A percentile compares a stretch with the other conserved stretches of the same genome.
Conservation (phyloP, 2,329 filamentous ascomycete genomes). For the Trichoderma asperellum region DNA sequence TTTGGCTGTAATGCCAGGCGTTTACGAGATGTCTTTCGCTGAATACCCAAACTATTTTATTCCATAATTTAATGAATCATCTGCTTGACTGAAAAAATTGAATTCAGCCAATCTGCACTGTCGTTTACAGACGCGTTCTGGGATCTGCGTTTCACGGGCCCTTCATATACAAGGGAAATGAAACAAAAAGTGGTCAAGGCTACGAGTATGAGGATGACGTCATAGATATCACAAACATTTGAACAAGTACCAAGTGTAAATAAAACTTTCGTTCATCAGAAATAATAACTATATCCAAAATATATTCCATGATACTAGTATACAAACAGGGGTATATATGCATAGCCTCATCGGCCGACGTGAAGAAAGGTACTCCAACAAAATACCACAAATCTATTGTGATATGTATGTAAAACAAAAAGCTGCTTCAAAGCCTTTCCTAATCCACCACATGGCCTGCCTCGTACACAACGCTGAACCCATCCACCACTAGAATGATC, state of each 20-base stretch:
- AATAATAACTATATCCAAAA: not conserved
- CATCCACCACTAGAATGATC: not conserved
- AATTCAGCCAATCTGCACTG: not conserved
- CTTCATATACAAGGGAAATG: not conserved
- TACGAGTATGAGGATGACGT: not conserved
- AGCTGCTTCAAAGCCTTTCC: constrained; percentile 4
- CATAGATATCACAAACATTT: not conserved
- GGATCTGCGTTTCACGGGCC: not conserved
- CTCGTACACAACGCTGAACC: not conserved
- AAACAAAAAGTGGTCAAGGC: not conserved
- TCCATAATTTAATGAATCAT: not conserved
- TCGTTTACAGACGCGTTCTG: not conserved
- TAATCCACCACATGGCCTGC: not conserved
- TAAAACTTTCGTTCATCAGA: not conserved
- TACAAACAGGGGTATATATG: constrained; percentile 9
- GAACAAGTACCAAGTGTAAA: not conserved
- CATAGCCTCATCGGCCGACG: not conserved
- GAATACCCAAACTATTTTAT: not conserved
- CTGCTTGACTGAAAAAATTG: not conserved
- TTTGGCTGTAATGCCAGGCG: not conserved
- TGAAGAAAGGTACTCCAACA: not conserved
- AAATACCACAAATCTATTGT: not conserved
- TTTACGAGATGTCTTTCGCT: not conserved
- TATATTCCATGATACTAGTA: not conserved
- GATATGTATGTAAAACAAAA: not conserved